Conservation (phyloP, 1,284 basidiomycete species). For the Apiotrichum mycotoxinovorans region DNA sequence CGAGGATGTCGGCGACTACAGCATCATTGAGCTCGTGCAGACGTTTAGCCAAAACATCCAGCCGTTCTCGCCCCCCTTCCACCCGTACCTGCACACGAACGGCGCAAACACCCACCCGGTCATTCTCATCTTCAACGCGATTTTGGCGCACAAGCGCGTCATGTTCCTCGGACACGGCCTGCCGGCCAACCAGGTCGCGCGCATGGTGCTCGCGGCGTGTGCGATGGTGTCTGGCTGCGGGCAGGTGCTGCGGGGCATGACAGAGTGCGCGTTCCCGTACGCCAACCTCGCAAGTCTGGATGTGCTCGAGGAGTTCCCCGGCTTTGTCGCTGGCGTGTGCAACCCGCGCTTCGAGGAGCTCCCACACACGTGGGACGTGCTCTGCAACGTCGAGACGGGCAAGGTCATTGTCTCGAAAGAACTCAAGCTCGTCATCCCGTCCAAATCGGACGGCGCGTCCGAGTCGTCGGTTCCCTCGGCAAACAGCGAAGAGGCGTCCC, state of each 20-base stretch:
- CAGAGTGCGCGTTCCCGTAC: slow-evolving; percentile 87
- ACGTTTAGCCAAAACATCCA: slow-evolving; percentile 71
- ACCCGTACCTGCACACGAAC: slow-evolving; percentile 88
- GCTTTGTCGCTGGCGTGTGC: slow-evolving; percentile 92
- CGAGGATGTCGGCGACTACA: slow-evolving; percentile 98
- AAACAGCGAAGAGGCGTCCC: slow-evolving; percentile 4
- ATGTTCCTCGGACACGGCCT: slow-evolving; percentile 86
- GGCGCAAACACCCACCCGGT: slow-evolving; percentile 88
- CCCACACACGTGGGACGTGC: slow-evolving; percentile 77
- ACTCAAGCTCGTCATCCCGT: slow-evolving; percentile 8
- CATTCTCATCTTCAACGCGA: slow-evolving; percentile 89
- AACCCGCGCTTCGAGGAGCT: slow-evolving; percentile 91
- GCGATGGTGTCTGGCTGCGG: slow-evolving; percentile 88
- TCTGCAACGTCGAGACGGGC: slow-evolving; percentile 83
- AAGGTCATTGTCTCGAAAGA: slow-evolving; percentile 75
- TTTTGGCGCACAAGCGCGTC: slow-evolving; percentile 87
- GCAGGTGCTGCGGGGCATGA: slow-evolving; percentile 74
- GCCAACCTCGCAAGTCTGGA: slow-evolving; percentile 83
- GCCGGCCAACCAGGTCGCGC: slow-evolving; percentile 80
- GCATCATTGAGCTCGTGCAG: slow-evolving; percentile 82
- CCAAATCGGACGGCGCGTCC: background rate
- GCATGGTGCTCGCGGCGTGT: slow-evolving; percentile 87
- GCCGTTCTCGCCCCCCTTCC: slow-evolving; percentile 66
- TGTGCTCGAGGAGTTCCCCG: slow-evolving; percentile 80
- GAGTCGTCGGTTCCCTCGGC: background rate